Evolutionary conservation across 306 rosid species (phyloP).

Genomic region (Geum urbanum): DNA sequence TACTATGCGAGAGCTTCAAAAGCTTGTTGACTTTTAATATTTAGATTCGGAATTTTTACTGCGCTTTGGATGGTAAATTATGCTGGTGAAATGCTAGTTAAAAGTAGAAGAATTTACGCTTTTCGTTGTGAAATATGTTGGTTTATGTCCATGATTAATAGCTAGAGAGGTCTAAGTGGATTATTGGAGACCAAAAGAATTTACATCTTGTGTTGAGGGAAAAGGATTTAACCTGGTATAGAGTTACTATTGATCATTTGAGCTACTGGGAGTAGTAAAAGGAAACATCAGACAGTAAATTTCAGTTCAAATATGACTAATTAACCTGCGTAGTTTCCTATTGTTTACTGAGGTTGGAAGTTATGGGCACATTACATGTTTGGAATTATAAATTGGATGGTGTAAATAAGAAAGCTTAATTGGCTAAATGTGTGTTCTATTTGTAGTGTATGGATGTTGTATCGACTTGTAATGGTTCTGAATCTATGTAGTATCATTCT

Average conservation of each 20-base stretch:
- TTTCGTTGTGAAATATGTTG: background rate
- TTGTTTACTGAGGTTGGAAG: background rate
- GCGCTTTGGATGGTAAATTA: background rate
- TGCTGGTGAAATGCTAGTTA: background rate
- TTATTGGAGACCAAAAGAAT: background rate
- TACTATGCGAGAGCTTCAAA: no score
- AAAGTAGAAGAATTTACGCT: background rate
- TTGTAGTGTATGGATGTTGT: background rate
- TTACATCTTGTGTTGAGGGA: background rate
- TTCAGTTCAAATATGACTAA: background rate
- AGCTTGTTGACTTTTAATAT: no score
- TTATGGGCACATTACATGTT: background rate
- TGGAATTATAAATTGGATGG: background rate
- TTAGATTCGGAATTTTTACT: background rate
- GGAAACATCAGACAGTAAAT: no score
- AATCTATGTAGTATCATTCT: background rate
- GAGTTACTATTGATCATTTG: background rate
- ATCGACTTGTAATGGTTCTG: background rate
- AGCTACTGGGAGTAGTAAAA: no score
- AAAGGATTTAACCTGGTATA: background rate
- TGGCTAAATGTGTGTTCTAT: background rate
- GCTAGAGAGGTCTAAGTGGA: background rate
- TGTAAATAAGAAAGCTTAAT: background rate
- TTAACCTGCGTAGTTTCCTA: background rate
- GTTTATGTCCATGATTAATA: background rate